These are phyloP conservation scores for Colletotrichum falcatum DNA, from an alignment of 2,329 filamentous ascomycete species.

Conservation along the genomic window DNA sequence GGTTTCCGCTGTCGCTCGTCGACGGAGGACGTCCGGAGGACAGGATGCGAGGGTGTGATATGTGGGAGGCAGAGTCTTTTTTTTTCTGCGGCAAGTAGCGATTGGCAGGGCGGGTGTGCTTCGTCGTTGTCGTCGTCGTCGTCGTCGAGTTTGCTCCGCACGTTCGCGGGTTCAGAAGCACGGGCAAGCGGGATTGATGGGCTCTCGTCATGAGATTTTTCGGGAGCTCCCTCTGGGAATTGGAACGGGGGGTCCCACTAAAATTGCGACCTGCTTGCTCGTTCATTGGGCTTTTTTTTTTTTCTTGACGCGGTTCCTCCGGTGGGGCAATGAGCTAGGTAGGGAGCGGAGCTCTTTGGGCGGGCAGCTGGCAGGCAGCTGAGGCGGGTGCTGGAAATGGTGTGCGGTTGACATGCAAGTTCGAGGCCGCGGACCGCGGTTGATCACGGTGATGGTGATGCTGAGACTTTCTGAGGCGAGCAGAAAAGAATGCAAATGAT, in stretches of 20 bases:
- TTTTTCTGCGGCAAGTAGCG: background rate
- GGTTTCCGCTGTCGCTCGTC: background rate
- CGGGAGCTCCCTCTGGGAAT: conserved; percentile 20
- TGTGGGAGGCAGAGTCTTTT: no score
- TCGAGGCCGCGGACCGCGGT: background rate
- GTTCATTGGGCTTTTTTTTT: conserved; percentile 24
- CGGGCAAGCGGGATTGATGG: conserved; percentile 14
- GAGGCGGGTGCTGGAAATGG: background rate
- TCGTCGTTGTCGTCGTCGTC: background rate
- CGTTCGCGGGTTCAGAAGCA: conserved; percentile 8
- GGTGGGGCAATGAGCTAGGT: background rate
- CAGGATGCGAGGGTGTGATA: no score
- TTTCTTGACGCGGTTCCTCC: conserved; percentile 31
- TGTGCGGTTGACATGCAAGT: background rate
- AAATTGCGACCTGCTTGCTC: background rate
- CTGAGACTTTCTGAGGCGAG: background rate
- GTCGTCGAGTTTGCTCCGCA: background rate
- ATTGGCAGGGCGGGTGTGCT: background rate
- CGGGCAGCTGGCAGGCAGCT: background rate
- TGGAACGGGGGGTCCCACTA: conserved; percentile 6
- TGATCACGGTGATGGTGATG: background rate
- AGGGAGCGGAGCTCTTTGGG: background rate
- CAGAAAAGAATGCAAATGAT: accelerated
- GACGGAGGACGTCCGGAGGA: no score
- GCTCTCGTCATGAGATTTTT: conserved; percentile 36